Percentiles rank a stretch among this genome's conserved stretches.
Conservation (phyloP, 2,329 filamentous ascomycete genomes). For the Graphilbum sp. region DNA sequence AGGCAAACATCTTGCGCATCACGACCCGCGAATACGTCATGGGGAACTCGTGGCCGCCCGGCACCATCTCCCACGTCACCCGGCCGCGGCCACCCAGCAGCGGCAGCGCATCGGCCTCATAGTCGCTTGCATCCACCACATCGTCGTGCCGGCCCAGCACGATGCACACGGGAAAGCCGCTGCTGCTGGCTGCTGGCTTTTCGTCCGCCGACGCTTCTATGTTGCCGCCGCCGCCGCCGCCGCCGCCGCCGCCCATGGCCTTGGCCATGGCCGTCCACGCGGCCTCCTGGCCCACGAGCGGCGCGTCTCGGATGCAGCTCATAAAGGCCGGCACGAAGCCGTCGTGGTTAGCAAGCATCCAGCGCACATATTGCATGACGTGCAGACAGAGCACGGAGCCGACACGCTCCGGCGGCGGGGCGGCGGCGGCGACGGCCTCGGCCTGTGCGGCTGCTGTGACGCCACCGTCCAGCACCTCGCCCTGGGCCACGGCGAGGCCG, state of each 20-base stretch:
- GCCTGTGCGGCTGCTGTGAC: constrained; percentile 14
- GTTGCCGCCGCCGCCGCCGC: neutral
- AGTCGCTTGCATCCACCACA: constrained; percentile 34
- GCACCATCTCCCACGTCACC: constrained; percentile 33
- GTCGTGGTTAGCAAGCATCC: constrained; percentile 38
- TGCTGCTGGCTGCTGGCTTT: neutral
- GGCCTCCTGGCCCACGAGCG: constrained; percentile 34
- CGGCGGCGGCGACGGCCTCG: constrained; percentile 12
- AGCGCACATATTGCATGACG: constrained; percentile 35
- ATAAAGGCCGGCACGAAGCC: constrained; percentile 46
- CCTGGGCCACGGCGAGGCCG: constrained; percentile 21
- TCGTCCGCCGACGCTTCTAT: no score
- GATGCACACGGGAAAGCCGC: constrained; percentile 25
- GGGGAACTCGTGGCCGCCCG: constrained; percentile 44
- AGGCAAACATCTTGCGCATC: constrained; percentile 27
- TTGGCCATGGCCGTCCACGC: constrained; percentile 30
- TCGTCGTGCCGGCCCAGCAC: constrained; percentile 34
- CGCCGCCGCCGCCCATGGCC: constrained; percentile 11
- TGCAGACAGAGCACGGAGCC: constrained; percentile 22
- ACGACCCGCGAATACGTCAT: constrained; percentile 35
- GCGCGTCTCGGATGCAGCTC: constrained; percentile 36
- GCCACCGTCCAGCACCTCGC: neutral
- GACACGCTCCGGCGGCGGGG: constrained; percentile 14
- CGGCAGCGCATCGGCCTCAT: constrained; percentile 30
- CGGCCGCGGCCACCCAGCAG: constrained; percentile 32